These are phyloP conservation scores for Rhizopogon roseolus DNA, from an alignment of 768 basidiomycete genomes.

Conservation along the genomic window DNA sequence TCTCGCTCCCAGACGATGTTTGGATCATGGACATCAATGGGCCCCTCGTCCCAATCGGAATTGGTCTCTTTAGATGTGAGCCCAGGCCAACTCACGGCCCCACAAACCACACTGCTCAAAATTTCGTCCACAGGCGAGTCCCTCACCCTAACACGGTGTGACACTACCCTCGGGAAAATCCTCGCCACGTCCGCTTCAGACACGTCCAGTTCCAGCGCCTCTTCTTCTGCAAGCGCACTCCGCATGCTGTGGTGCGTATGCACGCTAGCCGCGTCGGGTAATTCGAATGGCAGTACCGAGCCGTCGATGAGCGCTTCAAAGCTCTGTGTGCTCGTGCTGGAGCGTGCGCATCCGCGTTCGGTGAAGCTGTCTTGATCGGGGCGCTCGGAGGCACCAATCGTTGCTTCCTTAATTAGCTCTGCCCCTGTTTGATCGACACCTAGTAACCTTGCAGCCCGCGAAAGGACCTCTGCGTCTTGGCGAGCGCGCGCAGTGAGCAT, in stretches of 20 bases:
- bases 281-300: conserved; percentile 3
- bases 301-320: conserved; percentile 14
- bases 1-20: conserved; percentile 32
- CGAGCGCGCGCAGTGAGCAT: conserved; percentile 58
- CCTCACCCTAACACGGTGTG: conserved; percentile 69
- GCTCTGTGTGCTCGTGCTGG: conserved; percentile 12
- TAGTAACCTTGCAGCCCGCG: conserved; percentile 62
- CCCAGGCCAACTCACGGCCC: conserved; percentile 34
- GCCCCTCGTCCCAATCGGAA: background rate
- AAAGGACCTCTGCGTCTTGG: conserved; percentile 62
- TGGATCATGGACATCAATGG: background rate
- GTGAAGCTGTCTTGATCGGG: conserved; percentile 17
- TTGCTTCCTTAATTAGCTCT: conserved; percentile 41
- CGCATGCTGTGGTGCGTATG: conserved; percentile 1
- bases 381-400: conserved; percentile 10
- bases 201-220: conserved; percentile 44
- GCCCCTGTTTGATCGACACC: conserved; percentile 57
- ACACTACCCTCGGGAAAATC: conserved; percentile 67
- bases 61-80: conserved; percentile 10
- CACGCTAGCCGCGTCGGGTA: conserved; percentile 9
- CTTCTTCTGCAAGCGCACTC: conserved; percentile 7
- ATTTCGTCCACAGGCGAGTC: conserved; percentile 69
- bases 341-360: conserved; percentile 9
- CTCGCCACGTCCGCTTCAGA: conserved; percentile 74
- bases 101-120: conserved; percentile 56